Evolutionary conservation across 2,329 filamentous ascomycete species (phyloP).

Genomic region (Exophiala oligosperma): DNA sequence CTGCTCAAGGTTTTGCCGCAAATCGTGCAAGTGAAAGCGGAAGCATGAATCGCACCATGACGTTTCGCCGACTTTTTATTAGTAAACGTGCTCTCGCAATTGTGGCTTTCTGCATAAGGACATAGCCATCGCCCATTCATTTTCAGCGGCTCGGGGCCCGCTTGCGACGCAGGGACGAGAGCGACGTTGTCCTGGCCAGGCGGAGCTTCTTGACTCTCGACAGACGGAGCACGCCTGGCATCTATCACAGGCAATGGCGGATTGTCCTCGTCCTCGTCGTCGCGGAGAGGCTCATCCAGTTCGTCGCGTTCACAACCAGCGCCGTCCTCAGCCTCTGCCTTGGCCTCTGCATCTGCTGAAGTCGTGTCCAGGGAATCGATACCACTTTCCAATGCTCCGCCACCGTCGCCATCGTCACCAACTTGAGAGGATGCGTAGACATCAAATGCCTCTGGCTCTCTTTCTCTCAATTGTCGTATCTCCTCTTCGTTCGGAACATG

Average conservation of each 20-base stretch:
- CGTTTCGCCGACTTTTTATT: constrained; percentile 16
- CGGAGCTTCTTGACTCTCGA: too few relatives aligned
- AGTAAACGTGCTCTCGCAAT: constrained; percentile 22
- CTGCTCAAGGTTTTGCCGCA: constrained; percentile 19
- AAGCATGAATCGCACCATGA: constrained; percentile 19
- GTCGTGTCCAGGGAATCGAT: not conserved
- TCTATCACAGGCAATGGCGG: too few relatives aligned
- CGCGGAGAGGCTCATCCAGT: constrained; percentile 25
- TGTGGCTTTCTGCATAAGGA: constrained; percentile 14
- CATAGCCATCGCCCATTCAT: constrained; percentile 18
- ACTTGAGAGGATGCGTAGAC: constrained; percentile 23
- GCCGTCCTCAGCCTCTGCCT: not conserved
- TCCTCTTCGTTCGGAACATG: constrained; percentile 2
- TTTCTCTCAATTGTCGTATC: constrained; percentile 14
- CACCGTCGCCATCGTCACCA: constrained; percentile 10
- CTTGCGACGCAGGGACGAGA: not conserved
- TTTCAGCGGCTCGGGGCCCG: not conserved
- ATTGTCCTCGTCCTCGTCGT: constrained; percentile 3
- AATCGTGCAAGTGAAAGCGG: constrained; percentile 16
- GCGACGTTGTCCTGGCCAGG: not conserved
- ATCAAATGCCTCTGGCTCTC: constrained; percentile 27
- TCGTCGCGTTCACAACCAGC: constrained; percentile 2
- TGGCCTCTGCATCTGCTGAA: not conserved
- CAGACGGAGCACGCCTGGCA: too few relatives aligned
- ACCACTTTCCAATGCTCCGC: not conserved